Evolutionary conservation across 306 rosid species (phyloP).

Genomic region (Dalbergia cochinchinensis): DNA sequence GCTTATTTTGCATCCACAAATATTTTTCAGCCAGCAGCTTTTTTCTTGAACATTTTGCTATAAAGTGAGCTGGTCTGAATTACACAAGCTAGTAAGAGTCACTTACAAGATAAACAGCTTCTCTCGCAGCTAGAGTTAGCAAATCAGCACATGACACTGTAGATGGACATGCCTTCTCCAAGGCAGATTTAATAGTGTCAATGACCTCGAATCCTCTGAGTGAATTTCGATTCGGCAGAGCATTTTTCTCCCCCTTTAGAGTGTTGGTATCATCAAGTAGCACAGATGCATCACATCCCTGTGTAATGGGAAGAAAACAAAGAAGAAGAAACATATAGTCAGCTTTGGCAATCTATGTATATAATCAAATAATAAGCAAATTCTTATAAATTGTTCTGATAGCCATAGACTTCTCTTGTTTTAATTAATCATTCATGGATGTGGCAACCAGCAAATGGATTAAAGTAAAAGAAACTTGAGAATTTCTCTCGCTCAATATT

Average conservation of each 20-base stretch:
- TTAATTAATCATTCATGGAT: no score
- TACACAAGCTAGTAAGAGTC: not conserved
- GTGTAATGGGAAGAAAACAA: constrained; percentile 14
- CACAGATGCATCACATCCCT: constrained; percentile 93
- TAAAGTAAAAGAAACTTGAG: no score
- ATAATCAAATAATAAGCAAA: not conserved
- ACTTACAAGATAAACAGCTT: constrained; percentile 81
- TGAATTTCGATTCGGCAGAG: constrained; percentile 70
- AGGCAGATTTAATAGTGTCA: constrained; percentile 72
- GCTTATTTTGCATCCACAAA: not conserved
- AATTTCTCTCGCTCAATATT: no score
- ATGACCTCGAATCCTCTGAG: constrained; percentile 85
- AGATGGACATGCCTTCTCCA: constrained; percentile 84
- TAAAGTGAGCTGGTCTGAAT: not conserved
- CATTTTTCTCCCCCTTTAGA: constrained; percentile 83
- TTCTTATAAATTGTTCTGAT: no score
- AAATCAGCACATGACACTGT: constrained; percentile 90
- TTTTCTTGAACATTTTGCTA: not conserved
- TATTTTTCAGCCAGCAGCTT: not conserved
- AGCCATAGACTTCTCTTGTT: no score
- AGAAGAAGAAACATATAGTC: not conserved
- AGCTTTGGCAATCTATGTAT: not conserved
- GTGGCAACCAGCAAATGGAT: no score
- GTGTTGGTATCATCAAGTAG: constrained; percentile 79
- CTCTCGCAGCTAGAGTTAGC: constrained; percentile 80